Evolutionary conservation across 106 monocot genomes (phyloP).

Genomic region (Iris macrosiphon): DNA sequence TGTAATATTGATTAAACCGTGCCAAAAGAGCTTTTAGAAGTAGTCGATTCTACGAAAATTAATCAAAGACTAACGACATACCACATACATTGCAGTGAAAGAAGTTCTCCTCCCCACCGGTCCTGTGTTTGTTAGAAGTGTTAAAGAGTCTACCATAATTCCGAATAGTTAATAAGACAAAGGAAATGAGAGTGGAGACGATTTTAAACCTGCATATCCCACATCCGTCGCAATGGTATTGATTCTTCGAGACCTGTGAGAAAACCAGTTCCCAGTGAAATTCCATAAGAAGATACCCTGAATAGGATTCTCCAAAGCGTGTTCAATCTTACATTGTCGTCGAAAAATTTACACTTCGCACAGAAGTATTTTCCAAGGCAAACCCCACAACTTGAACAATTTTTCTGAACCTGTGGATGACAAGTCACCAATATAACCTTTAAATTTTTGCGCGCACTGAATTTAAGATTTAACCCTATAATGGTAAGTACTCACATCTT

Average conservation of each 20-base stretch:
- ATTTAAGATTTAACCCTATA: background rate
- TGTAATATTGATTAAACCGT: background rate
- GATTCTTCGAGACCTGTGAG: constrained; percentile 57
- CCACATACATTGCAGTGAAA: constrained; percentile 78
- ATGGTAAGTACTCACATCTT: constrained; percentile 53
- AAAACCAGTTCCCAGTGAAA: background rate
- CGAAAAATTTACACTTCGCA: constrained; percentile 74
- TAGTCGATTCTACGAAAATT: background rate
- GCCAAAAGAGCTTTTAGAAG: background rate
- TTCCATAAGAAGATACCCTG: background rate
- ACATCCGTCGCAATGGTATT: constrained; percentile 80
- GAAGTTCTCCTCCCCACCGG: constrained; percentile 74
- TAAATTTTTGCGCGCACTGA: background rate
- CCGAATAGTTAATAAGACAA: no score
- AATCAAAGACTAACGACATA: no score
- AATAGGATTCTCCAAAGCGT: background rate
- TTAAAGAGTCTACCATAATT: no score
- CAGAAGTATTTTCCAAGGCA: constrained; percentile 85
- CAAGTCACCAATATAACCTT: background rate
- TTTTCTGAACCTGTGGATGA: constrained; percentile 49
- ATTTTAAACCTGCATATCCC: constrained; percentile 78
- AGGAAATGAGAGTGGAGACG: no score
- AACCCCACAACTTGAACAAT: constrained; percentile 58
- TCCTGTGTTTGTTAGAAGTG: constrained; percentile 39
- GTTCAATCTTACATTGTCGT: constrained; percentile 62